A percentile compares a stretch with the other conserved stretches of the same genome.
Conservation (phyloP, 306 rosid species). For the Calophaca sinica region DNA sequence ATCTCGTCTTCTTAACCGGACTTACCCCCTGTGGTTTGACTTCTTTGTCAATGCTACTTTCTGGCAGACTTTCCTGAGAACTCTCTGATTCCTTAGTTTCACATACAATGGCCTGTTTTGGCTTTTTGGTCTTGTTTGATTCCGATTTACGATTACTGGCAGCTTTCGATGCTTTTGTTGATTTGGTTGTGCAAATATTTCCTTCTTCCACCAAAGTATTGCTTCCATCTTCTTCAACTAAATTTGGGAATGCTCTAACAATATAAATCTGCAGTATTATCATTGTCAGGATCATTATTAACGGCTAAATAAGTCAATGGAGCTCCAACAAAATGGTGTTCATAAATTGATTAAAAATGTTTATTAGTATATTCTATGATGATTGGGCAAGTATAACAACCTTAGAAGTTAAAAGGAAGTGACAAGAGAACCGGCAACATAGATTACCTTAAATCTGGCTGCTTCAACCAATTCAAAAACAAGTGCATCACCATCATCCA, state of each 20-base stretch:
- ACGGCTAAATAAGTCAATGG: not conserved
- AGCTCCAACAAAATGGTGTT: not conserved
- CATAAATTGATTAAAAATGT: not conserved
- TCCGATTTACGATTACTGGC: conserved; percentile 21
- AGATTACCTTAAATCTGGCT: conserved; percentile 66
- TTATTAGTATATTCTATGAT: no score
- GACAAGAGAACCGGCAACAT: not conserved
- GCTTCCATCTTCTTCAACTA: conserved; percentile 42
- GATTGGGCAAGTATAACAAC: conserved; percentile 23
- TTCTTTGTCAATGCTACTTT: conserved; percentile 37
- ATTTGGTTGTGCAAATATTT: conserved; percentile 6
- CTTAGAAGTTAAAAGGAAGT: not conserved
- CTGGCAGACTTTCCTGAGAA: conserved; percentile 34
- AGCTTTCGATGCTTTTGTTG: conserved; percentile 42
- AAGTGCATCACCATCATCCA: conserved; percentile 86
- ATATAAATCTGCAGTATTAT: conserved; percentile 60
- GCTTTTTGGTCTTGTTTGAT: conserved; percentile 38
- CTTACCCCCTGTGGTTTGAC: conserved; percentile 30
- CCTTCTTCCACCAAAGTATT: conserved; percentile 41
- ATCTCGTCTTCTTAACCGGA: conserved; percentile 26
- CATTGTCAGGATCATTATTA: conserved; percentile 3
- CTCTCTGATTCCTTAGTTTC: conserved; percentile 41
- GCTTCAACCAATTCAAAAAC: conserved; percentile 72
- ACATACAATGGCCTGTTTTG: conserved; percentile 27
- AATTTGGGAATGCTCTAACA: conserved; percentile 54